These are phyloP conservation scores for Mycena vulgaris DNA, from an alignment of 768 basidiomycete species.

Conservation along the genomic window DNA sequence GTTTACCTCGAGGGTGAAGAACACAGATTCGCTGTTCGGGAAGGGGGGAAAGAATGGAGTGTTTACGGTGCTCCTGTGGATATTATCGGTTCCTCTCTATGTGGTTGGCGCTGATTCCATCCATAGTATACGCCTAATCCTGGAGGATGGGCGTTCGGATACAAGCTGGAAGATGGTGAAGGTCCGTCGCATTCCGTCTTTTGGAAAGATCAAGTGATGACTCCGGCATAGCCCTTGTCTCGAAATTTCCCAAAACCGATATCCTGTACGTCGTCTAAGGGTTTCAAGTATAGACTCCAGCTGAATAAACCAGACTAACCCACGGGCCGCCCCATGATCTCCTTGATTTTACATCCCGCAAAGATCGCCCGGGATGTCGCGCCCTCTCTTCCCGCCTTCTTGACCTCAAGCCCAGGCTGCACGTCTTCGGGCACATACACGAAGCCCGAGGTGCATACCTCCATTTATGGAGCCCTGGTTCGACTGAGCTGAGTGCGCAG, in stretches of 20 bases:
- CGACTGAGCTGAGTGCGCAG: neutral
- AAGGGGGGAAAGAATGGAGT: neutral
- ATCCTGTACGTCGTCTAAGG: neutral
- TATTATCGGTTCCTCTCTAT: no score
- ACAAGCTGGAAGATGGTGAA: no score
- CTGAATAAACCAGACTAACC: neutral
- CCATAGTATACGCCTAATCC: no score
- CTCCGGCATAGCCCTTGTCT: neutral
- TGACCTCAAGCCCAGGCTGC: slow-evolving; percentile 47
- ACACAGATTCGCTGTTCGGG: neutral
- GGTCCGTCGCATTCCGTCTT: neutral
- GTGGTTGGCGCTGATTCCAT: no score
- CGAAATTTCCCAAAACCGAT: neutral
- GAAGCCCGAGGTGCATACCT: slow-evolving; percentile 68
- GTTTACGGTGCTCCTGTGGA: neutral
- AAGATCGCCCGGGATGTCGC: neutral
- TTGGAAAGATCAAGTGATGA: neutral
- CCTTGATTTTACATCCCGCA: neutral
- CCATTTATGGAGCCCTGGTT: slow-evolving; percentile 49
- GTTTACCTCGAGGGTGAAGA: neutral
- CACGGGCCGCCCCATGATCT: neutral
- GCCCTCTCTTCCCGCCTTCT: neutral
- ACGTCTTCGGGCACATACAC: slow-evolving; percentile 79
- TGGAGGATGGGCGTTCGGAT: no score
- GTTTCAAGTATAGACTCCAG: neutral